Evolutionary conservation across 2,329 filamentous ascomycete genomes (phyloP).

Genomic region (Nakataea oryzae): DNA sequence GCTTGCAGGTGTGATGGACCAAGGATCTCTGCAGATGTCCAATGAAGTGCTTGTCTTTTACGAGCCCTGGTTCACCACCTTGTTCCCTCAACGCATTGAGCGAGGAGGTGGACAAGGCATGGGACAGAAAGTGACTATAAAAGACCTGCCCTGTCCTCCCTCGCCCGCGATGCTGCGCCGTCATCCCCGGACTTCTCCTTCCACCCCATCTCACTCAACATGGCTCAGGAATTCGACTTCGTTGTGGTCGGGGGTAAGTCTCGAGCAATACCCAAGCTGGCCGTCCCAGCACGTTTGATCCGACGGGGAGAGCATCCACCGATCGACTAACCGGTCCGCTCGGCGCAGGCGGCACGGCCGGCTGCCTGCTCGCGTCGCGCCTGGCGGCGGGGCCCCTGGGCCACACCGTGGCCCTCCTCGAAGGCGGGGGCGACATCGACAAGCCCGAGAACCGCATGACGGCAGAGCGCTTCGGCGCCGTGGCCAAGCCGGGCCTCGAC

Average conservation of each 20-base stretch:
- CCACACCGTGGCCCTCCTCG: slow-evolving; percentile 23
- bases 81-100: neutral
- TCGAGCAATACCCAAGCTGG: no score
- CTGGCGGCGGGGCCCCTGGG: slow-evolving; percentile 17
- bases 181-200: no score
- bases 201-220: no score
- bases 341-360: slow-evolving; percentile 20
- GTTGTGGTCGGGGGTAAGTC: slow-evolving; percentile 18
- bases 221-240: neutral
- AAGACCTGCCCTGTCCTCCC: neutral
- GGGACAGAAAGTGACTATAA: neutral
- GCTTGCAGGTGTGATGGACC: no score
- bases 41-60: no score
- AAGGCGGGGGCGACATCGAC: slow-evolving; percentile 24
- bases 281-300: no score
- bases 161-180: no score
- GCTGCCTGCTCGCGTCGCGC: slow-evolving; percentile 21
- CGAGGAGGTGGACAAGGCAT: neutral
- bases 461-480: slow-evolving; percentile 6
- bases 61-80: no score
- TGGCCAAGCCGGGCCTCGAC: slow-evolving; percentile 14
- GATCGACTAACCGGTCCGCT: no score
- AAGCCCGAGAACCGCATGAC: slow-evolving; percentile 10
- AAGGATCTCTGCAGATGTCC: no score
- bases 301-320: no score